Evolutionary conservation across 2,329 filamentous ascomycete species (phyloP).

Genomic region (Pyricularia sp.): DNA sequence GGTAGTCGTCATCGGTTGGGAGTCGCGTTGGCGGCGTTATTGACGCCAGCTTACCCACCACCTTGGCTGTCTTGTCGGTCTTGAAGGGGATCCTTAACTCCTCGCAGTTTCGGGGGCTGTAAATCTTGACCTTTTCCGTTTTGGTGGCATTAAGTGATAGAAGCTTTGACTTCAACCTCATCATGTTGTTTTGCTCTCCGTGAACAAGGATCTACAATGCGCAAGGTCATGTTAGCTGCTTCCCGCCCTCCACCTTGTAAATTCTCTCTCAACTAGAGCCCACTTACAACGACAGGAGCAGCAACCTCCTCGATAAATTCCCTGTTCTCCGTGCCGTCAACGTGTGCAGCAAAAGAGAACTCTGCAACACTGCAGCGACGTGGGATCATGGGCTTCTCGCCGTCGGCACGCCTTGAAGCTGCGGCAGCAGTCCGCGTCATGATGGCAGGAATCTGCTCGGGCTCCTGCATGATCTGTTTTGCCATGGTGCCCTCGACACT

Average conservation of each 20-base stretch:
- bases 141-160: constrained; percentile 85
- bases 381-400: constrained; percentile 87
- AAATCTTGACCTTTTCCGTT: constrained; percentile 78
- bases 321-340: constrained; percentile 90
- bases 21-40: constrained; percentile 55
- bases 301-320: constrained; percentile 94
- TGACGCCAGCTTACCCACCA: constrained; percentile 85
- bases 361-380: constrained; percentile 89
- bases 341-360: constrained; percentile 91
- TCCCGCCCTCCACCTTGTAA: not conserved
- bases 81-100: constrained; percentile 93
- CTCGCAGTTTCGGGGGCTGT: constrained; percentile 88
- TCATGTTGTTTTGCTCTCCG: constrained; percentile 97
- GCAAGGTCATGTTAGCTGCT: constrained; percentile 8
- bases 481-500: constrained; percentile 98
- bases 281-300: constrained; percentile 79
- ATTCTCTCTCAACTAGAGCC: not conserved
- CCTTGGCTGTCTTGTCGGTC: constrained; percentile 89
- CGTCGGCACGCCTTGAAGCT: constrained; percentile 52
- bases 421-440: constrained; percentile 67
- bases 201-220: constrained; percentile 75
- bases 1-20: not conserved
- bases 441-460: constrained; percentile 87
- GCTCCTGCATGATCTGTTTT: constrained; percentile 88
- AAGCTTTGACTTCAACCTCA: constrained; percentile 87